Evolutionary conservation across 805 yeast species (phyloP), one percentile per base, ranked within the genome.

Genomic region (Ogataea kodamae): DNA sequence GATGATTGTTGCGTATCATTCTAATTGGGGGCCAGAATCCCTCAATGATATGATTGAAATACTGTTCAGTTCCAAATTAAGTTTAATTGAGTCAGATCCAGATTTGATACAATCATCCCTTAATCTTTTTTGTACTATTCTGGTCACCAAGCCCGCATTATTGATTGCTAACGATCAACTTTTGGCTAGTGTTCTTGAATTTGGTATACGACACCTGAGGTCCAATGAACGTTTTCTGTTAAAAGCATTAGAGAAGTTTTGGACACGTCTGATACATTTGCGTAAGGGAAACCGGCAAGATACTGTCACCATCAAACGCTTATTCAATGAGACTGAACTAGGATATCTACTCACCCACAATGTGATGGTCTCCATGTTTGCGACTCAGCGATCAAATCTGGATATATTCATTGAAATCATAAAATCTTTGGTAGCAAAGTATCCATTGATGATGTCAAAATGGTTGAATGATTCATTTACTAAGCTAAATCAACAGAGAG

Each of bases 151-250:
- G 38, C 86, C 86, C 1, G 50, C 65, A 0, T 58, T 76, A 21
- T 49, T 78, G 2, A 37, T 79, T 3, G 54, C 45, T 1, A 57
- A 43, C 35, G 47, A 11, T 4, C 16, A 20, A 3, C 17, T 48
- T 6, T 34, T 57, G 3, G 48, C 43, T 14, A 40, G 30, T 5
- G 42, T 63, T 9, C 24, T 65, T 11, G 50, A 52, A 7, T 58
- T 68, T 36, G 64, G 66, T 2, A 42, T 75, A 9, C 45, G 54
- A 5, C 65, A 69, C 4, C 55, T 78, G 15, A 41, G 46, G 5
- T 64, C 73, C 0, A 59, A 62, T n/a, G 87, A 81, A 49, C 59
- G 76, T 19, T 71, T 76, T 42, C 68, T 78, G 1, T 49, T 81
- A 16, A 70, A 72, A 40, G 62, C 80, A 2, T 58, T 72, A 0